Conservation (phyloP, 345 rosid species). For the Melaleuca quinquenervia region DNA sequence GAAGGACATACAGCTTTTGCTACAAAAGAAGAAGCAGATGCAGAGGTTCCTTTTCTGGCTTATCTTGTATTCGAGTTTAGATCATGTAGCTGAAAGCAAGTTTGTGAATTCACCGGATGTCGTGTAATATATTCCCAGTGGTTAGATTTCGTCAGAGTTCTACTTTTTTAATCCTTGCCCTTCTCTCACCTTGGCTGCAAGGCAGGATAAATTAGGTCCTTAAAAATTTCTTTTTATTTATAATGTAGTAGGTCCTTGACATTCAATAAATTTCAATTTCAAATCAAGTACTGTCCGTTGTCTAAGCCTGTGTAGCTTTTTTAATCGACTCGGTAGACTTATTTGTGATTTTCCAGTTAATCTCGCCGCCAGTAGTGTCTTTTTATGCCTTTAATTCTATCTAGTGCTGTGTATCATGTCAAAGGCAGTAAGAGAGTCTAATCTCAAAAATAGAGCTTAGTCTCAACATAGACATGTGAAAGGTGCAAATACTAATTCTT, state of each 20-base stretch:
- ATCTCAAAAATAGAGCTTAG: not conserved
- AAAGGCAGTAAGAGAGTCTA: not conserved
- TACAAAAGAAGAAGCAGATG: constrained; percentile 75
- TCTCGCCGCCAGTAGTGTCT: not conserved
- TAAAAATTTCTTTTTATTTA: not conserved
- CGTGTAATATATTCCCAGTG: not conserved
- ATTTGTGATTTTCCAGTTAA: not conserved
- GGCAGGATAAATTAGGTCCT: not conserved
- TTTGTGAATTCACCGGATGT: not conserved
- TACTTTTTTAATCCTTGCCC: not conserved
- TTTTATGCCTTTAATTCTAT: not conserved
- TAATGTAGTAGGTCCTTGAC: not conserved
- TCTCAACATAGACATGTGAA: not conserved
- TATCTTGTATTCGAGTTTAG: not conserved
- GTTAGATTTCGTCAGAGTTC: not conserved
- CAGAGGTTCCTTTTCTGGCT: constrained; percentile 42
- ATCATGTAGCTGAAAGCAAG: not conserved
- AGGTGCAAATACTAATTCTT: not conserved
- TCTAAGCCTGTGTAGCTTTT: not conserved
- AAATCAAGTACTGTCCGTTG: not conserved
- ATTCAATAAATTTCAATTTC: not conserved
- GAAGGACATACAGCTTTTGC: constrained; percentile 99
- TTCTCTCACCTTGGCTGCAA: not conserved
- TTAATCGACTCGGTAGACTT: not conserved
- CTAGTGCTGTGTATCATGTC: not conserved